Conservation (phyloP, 352 stramenopile species). For the Pythium rhizo-oryzae region DNA sequence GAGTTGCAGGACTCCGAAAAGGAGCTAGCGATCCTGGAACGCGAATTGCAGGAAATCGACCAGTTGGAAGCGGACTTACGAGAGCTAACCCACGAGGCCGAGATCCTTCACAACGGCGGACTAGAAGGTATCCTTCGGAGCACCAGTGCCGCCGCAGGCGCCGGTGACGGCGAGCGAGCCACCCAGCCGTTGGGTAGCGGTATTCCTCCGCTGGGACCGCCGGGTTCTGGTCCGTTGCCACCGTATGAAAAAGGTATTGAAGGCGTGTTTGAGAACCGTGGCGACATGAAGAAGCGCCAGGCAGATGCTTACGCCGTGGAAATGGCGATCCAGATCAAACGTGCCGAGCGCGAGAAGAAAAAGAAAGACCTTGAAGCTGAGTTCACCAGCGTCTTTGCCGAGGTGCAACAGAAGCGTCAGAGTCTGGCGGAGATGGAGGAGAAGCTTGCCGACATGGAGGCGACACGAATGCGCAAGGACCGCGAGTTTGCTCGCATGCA, state of each 20-base stretch:
- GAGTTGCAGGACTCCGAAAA: conserved; percentile 92
- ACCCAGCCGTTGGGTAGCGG: conserved; percentile 52
- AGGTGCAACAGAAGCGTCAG: conserved; percentile 90
- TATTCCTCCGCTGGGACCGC: conserved; percentile 18
- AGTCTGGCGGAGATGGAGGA: conserved; percentile 81
- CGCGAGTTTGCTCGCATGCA: conserved; percentile 93
- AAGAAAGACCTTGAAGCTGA: conserved; percentile 92
- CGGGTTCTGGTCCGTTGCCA: conserved; percentile 2
- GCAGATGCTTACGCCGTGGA: conserved; percentile 90
- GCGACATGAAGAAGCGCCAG: conserved; percentile 49
- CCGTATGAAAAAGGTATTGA: conserved; percentile 57
- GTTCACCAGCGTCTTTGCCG: conserved; percentile 89
- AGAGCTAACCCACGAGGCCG: conserved; percentile 91
- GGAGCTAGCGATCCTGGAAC: conserved; percentile 89
- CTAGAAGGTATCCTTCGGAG: conserved; percentile 55
- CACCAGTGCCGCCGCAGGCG: conserved; percentile 9
- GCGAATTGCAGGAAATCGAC: conserved; percentile 92
- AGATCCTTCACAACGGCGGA: conserved; percentile 73
- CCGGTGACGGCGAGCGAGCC: conserved; percentile 26
- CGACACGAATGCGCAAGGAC: conserved; percentile 91
- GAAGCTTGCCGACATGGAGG: conserved; percentile 92
- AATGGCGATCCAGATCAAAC: conserved; percentile 94
- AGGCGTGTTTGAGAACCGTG: conserved; percentile 51
- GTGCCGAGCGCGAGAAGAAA: conserved; percentile 89
- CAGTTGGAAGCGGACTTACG: conserved; percentile 90